A percentile compares a stretch with the other conserved stretches of the same genome.
These are phyloP conservation scores for Vitellaria paradoxa DNA, from an alignment of 179 eudicot genomes.

Conservation along the genomic window DNA sequence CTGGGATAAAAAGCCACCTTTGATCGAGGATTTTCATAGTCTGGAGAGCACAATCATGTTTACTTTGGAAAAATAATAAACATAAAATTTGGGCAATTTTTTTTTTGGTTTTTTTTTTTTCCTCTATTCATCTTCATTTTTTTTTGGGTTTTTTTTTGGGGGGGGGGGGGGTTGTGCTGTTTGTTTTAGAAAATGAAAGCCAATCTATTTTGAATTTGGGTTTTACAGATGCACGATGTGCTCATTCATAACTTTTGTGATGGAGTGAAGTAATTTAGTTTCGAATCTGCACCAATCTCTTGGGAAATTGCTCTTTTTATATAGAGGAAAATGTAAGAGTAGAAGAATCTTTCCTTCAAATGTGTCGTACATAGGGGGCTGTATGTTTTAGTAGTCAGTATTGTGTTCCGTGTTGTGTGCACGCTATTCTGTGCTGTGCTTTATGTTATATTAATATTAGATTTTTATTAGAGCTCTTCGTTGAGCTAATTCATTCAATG, in stretches of 20 bases:
- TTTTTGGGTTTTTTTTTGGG: neutral
- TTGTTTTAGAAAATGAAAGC: neutral
- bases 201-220: neutral
- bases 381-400: neutral
- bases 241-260: neutral
- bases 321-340: neutral
- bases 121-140: neutral
- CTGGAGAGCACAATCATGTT: neutral
- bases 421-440: neutral
- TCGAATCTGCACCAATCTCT: constrained; percentile 4
- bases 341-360: neutral
- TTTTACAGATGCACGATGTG: constrained; percentile 7
- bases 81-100: neutral
- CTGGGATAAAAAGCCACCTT: neutral
- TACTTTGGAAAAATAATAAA: neutral
- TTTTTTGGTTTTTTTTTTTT: neutral
- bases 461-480: neutral
- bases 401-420: neutral
- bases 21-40: neutral
- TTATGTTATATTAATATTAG: neutral
- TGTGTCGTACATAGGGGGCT: neutral
- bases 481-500: constrained; percentile 5
- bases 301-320: neutral
- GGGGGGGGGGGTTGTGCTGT: too few species aligned
- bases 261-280: neutral